Base-by-base conservation (phyloP, 768 basidiomycete genomes). In the Cantharellus anzutake region DNA sequence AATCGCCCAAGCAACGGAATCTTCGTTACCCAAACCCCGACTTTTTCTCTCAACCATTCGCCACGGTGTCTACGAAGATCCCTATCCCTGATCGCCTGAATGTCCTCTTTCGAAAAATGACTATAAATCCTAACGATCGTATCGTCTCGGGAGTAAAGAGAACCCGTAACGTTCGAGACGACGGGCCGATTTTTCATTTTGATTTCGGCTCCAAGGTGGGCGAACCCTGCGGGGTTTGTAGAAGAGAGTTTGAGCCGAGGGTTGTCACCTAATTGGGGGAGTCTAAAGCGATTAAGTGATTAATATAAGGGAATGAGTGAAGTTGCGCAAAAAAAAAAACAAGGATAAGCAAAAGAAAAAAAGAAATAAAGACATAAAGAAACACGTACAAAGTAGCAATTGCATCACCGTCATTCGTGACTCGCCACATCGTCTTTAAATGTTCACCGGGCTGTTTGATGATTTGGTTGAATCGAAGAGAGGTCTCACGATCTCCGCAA, bases 341-440 rank as follows among this genome's bases (percentile, higher is more conserved):
- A 29, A 11, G 29, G 11, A 48, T 11, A 11, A 48, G 11, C 44
- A 48, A 11, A 11, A 48, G 44, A 11, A 11, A 11, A 29, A 29
- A 48, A 48, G 0, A 48, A 11, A 48, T 48, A 48, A 48, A 48
- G 29, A 29, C 44, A 11, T 48, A 29, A 29, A 11, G 44, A 48
- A 11, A 29, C 11, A 48, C 44, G 11, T 48, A 11, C 11, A n/a
- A 64, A 38, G 11, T 11, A 7, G 35, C 52, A 55, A 37, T 37
- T 7, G 11, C 11, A 7, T 55, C 56, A 4, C 42, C 16, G 3
- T 29, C 57, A 51, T 61, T 61, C 16, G 42, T 41, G 2, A 61
- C 60, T 3, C 60, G 55, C 60, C 60, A 61, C 14, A 61, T 34
- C 56, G 60, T 61, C 51, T 42, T 55, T 40, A 41, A 38, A 41